Evolutionary conservation across 1,284 basidiomycete genomes (phyloP).

Genomic region (Sphaerobolus stellatus): DNA sequence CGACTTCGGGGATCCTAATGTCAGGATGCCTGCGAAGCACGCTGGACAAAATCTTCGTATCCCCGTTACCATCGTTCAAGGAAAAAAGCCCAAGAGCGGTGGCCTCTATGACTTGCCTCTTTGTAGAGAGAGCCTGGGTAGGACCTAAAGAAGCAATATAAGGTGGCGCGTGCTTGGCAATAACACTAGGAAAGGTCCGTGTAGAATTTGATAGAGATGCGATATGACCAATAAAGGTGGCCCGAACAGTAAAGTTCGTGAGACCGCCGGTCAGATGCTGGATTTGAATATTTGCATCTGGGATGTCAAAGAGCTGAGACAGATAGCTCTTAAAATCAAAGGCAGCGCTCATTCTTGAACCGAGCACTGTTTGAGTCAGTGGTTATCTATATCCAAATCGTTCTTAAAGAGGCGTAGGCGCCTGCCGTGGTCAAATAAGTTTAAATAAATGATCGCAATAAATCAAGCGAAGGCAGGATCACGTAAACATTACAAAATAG

Average conservation of each 20-base stretch:
- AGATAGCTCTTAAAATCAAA: no score
- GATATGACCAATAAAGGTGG: background rate
- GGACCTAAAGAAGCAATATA: constrained; percentile 2
- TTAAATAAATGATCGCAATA: no score
- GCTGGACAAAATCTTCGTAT: background rate
- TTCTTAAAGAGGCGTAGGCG: no score
- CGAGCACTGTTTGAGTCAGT: no score
- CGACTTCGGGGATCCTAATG: background rate
- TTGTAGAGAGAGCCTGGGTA: background rate
- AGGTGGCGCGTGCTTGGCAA: constrained; percentile 5
- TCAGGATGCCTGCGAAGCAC: background rate
- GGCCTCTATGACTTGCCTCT: background rate
- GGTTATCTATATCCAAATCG: no score
- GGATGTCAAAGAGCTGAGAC: no score
- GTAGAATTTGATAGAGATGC: background rate
- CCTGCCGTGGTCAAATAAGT: no score
- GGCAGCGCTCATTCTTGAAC: no score
- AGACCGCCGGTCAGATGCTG: background rate
- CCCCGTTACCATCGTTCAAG: background rate
- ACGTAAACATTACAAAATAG: no score
- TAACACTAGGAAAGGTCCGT: background rate
- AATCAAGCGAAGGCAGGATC: no score
- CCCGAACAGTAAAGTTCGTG: background rate
- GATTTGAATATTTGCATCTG: no score
- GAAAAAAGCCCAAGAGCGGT: background rate